Evolutionary conservation across 495 filamentous ascomycete species (phyloP).

Genomic region (Aspergillus olivimuriae): DNA sequence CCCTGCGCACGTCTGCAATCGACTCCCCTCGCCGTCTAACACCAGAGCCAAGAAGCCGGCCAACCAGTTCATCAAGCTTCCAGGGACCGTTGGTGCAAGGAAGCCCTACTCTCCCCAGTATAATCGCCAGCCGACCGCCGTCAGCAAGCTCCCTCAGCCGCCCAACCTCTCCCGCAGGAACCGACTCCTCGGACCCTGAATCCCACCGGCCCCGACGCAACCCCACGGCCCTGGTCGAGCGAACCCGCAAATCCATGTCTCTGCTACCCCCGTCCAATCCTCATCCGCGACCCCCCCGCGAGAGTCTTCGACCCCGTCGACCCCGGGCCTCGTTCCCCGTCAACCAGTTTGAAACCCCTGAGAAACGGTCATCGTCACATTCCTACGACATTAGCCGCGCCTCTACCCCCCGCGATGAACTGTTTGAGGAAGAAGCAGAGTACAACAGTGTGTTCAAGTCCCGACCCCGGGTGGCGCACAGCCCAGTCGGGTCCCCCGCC

Average conservation of each 20-base stretch:
- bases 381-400: slow-evolving; percentile 23
- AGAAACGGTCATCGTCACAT: slow-evolving; percentile 19
- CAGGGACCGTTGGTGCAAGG: no score
- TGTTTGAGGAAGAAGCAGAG: slow-evolving; percentile 63
- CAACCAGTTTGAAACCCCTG: slow-evolving; percentile 56
- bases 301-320: slow-evolving; percentile 21
- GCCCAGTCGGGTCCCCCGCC: slow-evolving; percentile 59
- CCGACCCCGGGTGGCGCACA: slow-evolving; percentile 68
- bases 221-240: slow-evolving; percentile 50
- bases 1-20: background rate
- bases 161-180: slow-evolving; percentile 4
- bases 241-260: slow-evolving; percentile 80
- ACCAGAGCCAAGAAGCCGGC: background rate
- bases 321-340: slow-evolving; percentile 51
- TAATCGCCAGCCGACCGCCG: no score
- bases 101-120: no score
- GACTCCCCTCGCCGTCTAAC: background rate
- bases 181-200: slow-evolving; percentile 19
- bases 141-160: background rate
- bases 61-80: no score
- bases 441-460: slow-evolving; percentile 85
- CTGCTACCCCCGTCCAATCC: slow-evolving; percentile 32
- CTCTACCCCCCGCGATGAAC: slow-evolving; percentile 49
- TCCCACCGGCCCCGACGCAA: slow-evolving; percentile 23
- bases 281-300: slow-evolving; percentile 16